Conservation (phyloP, 1,139 yeast species). For the Spathaspora jeffriesii region DNA sequence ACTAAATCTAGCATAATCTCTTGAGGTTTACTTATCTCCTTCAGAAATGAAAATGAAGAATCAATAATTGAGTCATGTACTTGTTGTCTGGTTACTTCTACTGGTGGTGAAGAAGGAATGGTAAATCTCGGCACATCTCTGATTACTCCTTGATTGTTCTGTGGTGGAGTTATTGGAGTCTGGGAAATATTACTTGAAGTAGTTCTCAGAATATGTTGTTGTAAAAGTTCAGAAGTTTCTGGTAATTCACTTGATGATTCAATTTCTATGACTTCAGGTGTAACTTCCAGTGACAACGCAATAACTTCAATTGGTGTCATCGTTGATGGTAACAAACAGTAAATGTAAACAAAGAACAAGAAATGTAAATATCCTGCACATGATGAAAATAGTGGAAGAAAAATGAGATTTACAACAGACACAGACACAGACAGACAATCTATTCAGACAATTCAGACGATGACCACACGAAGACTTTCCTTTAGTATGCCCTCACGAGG, state of each 20-base stretch:
- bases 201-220: neutral
- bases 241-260: conserved; percentile 12
- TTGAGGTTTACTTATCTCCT: neutral
- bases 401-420: neutral
- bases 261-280: conserved; percentile 19
- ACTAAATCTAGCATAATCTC: conserved; percentile 8
- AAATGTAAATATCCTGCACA: neutral
- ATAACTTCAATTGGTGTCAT: conserved; percentile 10
- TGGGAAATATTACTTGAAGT: neutral
- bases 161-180: neutral
- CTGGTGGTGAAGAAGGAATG: conserved; percentile 2
- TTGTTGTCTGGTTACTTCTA: neutral
- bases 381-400: neutral
- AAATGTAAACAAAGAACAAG: neutral
- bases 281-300: conserved; percentile 11
- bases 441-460: too few relatives aligned
- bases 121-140: neutral
- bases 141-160: neutral
- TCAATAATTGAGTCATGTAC: conserved; percentile 12
- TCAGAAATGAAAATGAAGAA: conserved; percentile 13
- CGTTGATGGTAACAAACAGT: neutral
- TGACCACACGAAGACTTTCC: conserved; percentile 11
- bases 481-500: conserved; percentile 10
- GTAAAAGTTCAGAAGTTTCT: conserved; percentile 8
- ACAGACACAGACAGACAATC: neutral